Evolutionary conservation across 2,329 filamentous ascomycete genomes (phyloP).

Genomic region (Sodiomyces alkalinus): DNA sequence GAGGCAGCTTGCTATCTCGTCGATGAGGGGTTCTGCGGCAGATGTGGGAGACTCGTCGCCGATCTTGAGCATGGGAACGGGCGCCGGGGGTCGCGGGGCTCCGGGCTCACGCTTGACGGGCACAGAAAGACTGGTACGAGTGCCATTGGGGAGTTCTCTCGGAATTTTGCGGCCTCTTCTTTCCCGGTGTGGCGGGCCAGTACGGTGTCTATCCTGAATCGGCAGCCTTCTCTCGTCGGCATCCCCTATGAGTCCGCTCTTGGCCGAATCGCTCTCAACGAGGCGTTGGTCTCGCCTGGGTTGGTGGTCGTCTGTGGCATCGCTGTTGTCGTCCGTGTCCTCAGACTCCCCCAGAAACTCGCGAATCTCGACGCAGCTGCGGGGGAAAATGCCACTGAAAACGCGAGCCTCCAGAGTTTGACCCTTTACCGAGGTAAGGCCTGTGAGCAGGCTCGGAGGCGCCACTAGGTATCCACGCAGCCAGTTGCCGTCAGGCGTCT

Average conservation of each 20-base stretch:
- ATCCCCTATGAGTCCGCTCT: slow-evolving; percentile 31
- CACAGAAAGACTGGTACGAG: slow-evolving; percentile 26
- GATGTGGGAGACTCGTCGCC: slow-evolving; percentile 93
- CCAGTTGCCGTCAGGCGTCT: slow-evolving; percentile 85
- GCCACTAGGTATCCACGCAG: slow-evolving; percentile 90
- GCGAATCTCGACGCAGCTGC: slow-evolving; percentile 85
- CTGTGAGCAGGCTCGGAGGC: slow-evolving; percentile 81
- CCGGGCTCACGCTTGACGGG: slow-evolving; percentile 45
- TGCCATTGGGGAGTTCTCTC: slow-evolving; percentile 22
- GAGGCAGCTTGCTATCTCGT: slow-evolving; percentile 93
- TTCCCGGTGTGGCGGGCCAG: too few species aligned
- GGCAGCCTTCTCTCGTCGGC: slow-evolving; percentile 1
- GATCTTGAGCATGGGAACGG: slow-evolving; percentile 93
- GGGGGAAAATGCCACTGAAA: slow-evolving; percentile 95
- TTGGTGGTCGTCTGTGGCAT: slow-evolving; percentile 10
- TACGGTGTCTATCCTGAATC: slow-evolving; percentile 2
- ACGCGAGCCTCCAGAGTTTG: slow-evolving; percentile 91
- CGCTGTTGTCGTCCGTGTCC: slow-evolving; percentile 24
- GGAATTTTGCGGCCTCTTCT: slow-evolving; percentile 10
- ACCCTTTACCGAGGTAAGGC: slow-evolving; percentile 77
- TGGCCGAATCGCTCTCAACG: slow-evolving; percentile 33
- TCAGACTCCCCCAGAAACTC: slow-evolving; percentile 74
- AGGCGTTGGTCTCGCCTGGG: too few species aligned
- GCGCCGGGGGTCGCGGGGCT: slow-evolving; percentile 67
- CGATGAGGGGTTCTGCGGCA: slow-evolving; percentile 75